These are phyloP conservation scores for Solanum hybrid DNA, from an alignment of 305 asterid species.

Conservation along the genomic window DNA sequence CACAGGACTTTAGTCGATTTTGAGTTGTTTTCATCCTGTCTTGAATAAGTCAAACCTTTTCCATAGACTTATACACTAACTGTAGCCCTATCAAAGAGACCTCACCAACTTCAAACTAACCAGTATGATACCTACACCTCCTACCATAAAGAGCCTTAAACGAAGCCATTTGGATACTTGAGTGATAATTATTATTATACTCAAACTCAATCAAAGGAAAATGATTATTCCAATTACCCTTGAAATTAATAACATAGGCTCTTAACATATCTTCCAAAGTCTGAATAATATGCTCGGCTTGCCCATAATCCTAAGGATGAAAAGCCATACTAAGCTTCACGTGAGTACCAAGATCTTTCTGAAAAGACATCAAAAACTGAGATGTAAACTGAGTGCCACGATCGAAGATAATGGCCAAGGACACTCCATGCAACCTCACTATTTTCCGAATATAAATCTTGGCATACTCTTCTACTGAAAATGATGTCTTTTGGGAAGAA, in stretches of 20 bases:
- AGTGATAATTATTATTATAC: neutral
- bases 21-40: neutral
- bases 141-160: neutral
- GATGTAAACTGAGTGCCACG: neutral
- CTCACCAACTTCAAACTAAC: neutral
- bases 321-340: neutral
- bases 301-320: neutral
- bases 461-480: neutral
- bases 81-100: neutral
- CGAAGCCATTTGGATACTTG: neutral
- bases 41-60: neutral
- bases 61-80: neutral
- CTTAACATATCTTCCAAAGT: neutral
- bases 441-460: neutral
- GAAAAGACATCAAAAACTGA: neutral
- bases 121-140: neutral
- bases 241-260: neutral
- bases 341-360: neutral
- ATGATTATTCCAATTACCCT: neutral
- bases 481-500: neutral
- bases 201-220: neutral
- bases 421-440: neutral
- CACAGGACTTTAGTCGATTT: neutral
- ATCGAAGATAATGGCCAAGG: neutral
- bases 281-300: neutral